Conservation (phyloP, 129 eudicot species). For the Logfia minima region DNA sequence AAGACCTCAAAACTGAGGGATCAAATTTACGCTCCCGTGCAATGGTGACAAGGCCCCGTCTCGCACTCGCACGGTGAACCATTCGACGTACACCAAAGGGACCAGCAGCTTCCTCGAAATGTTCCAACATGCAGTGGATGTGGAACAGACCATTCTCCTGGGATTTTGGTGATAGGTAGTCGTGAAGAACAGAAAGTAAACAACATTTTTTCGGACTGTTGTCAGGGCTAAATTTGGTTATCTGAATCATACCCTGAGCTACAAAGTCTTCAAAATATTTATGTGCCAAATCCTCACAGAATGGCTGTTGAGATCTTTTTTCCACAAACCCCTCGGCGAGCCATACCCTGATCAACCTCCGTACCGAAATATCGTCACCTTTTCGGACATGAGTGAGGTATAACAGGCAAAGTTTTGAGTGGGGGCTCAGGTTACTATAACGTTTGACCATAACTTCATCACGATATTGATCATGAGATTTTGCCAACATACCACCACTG, state of each 20-base stretch:
- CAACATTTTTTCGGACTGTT: conserved; percentile 53
- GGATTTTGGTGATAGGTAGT: conserved; percentile 46
- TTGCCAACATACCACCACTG: not conserved
- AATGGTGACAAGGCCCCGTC: conserved; percentile 1
- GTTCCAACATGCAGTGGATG: conserved; percentile 29
- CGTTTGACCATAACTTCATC: not conserved
- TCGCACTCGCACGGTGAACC: conserved; percentile 31
- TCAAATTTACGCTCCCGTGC: not conserved
- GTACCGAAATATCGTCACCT: conserved; percentile 44
- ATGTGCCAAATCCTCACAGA: conserved; percentile 44
- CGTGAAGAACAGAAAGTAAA: conserved; percentile 44
- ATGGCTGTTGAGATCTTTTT: conserved; percentile 3
- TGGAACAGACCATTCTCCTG: conserved; percentile 43
- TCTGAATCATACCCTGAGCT: conserved; percentile 42
- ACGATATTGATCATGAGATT: not conserved
- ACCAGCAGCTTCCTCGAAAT: conserved; percentile 9
- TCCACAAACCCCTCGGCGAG: conserved; percentile 61
- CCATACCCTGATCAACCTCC: conserved; percentile 53
- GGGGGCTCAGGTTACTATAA: not conserved
- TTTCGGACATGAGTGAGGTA: conserved; percentile 34
- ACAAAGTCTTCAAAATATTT: conserved; percentile 46
- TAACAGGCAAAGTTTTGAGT: conserved; percentile 1
- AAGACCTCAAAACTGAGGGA: conserved; percentile 44
- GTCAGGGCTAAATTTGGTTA: conserved; percentile 55
- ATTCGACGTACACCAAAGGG: conserved; percentile 45